Conservation (phyloP, 1,139 yeast species). For the Lodderomyces beijingensis region DNA sequence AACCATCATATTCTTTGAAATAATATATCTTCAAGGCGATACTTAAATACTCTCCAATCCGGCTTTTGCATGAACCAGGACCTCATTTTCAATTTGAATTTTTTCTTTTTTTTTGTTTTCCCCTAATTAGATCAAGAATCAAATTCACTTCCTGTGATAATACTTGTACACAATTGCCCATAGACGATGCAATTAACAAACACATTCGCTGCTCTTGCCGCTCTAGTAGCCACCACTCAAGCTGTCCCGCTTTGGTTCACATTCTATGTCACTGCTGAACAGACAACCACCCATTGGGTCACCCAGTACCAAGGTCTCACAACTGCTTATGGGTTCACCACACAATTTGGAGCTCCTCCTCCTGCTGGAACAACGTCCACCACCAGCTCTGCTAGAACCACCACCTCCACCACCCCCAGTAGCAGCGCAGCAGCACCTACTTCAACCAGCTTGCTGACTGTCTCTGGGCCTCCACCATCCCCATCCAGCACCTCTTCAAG, state of each 20-base stretch:
- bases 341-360: not conserved
- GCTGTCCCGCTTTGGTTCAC: conserved; percentile 22
- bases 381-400: not conserved
- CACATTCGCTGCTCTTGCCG: conserved; percentile 5
- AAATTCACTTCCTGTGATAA: too few species aligned
- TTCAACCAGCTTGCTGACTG: not conserved
- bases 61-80: too few species aligned
- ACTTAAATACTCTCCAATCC: too few species aligned
- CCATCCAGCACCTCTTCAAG: conserved; percentile 2
- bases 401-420: not conserved
- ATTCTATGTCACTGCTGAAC: conserved; percentile 19
- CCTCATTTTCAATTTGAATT: too few species aligned
- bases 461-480: conserved; percentile 12
- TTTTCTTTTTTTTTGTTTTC: too few species aligned
- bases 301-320: conserved; percentile 8
- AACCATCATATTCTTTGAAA: too few species aligned
- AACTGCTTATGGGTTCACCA: not conserved
- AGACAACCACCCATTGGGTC: conserved; percentile 19
- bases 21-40: too few species aligned
- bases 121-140: too few species aligned
- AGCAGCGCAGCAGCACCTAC: not conserved
- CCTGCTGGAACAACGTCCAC: conserved; percentile 3
- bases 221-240: conserved; percentile 8
- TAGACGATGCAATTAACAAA: conserved; percentile 5
- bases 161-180: too few species aligned